phyloP scores from a whole-genome alignment of 2,329 filamentous ascomycete genomes.

The Chaetomium sp. region DNA sequence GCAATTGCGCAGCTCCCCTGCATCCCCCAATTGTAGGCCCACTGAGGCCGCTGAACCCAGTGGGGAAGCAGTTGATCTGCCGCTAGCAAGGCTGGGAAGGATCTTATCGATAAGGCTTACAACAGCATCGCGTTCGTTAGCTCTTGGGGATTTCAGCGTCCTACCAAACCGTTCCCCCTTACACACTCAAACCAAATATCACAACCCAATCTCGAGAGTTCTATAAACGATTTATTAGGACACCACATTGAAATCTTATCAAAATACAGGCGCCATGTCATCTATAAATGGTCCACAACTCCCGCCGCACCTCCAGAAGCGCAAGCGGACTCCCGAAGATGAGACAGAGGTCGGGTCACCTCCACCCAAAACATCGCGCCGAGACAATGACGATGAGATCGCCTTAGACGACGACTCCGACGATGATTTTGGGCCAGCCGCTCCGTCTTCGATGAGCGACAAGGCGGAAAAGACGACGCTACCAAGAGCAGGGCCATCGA shows the following conservation, averaged over 20 bases:
- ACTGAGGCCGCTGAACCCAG: not conserved
- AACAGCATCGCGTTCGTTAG: not conserved
- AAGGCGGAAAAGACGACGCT: not conserved
- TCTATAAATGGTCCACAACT: conserved; percentile 67
- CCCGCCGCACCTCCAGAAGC: conserved; percentile 66
- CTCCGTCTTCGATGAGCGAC: conserved; percentile 28
- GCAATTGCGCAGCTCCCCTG: conserved; percentile 13
- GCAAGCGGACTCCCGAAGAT: conserved; percentile 57
- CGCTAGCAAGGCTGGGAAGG: not conserved
- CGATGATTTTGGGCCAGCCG: conserved; percentile 48
- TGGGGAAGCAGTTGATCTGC: not conserved
- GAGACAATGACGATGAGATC: conserved; percentile 54
- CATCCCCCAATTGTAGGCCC: not conserved
- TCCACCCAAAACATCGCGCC: conserved; percentile 52
- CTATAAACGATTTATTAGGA: not conserved
- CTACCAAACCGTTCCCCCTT: no score
- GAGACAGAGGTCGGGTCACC: conserved; percentile 45
- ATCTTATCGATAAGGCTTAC: conserved; percentile 12
- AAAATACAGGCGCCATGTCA: conserved; percentile 52
- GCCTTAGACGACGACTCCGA: conserved; percentile 48
- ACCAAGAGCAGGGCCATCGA: conserved; percentile 27
- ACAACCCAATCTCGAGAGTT: not conserved
- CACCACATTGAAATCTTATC: not conserved
- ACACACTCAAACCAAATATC: not conserved
- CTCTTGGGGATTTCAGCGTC: no score